Evolutionary conservation across 352 stramenopile genomes (phyloP).

Genomic region (Pythium oligandrum): DNA sequence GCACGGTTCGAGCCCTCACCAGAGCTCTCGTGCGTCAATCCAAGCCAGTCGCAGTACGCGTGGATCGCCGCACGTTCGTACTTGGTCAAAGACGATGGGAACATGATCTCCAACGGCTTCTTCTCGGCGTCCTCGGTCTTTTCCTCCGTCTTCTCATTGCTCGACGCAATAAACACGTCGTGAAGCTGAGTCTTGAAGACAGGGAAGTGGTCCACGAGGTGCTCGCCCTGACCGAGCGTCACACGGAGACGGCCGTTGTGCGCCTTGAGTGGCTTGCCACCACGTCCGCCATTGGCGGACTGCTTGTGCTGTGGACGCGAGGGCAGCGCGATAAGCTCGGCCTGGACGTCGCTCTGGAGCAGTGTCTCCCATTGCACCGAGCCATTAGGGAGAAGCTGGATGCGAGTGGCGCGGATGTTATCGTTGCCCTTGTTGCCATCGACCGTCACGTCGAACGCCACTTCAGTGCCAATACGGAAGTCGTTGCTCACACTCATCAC

Average conservation of each 20-base stretch:
- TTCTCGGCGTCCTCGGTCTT: constrained; percentile 12
- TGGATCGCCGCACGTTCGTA: constrained; percentile 58
- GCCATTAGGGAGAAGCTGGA: constrained; percentile 52
- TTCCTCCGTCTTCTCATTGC: constrained; percentile 8
- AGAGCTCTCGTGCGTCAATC: constrained; percentile 43
- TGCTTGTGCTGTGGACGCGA: constrained; percentile 23
- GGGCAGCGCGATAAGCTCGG: constrained; percentile 39
- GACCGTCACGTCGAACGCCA: constrained; percentile 61
- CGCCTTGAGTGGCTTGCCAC: constrained; percentile 31
- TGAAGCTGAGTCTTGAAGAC: constrained; percentile 58
- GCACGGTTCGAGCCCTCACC: constrained; percentile 36
- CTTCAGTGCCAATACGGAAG: constrained; percentile 51
- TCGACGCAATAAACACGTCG: constrained; percentile 25
- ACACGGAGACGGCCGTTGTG: constrained; percentile 35
- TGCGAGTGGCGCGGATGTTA: constrained; percentile 50
- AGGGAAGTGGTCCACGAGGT: constrained; percentile 55
- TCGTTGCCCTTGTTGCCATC: constrained; percentile 18
- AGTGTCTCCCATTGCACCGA: constrained; percentile 62
- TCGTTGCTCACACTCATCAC: constrained; percentile 53
- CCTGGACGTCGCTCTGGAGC: constrained; percentile 32
- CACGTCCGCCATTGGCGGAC: constrained; percentile 18
- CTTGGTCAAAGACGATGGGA: constrained; percentile 46
- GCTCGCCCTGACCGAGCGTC: constrained; percentile 27
- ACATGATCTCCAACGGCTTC: constrained; percentile 19
- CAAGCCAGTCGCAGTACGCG: constrained; percentile 61